Evolutionary conservation across 2,329 filamentous ascomycete species (phyloP).

Genomic region (Colletotrichum lini): DNA sequence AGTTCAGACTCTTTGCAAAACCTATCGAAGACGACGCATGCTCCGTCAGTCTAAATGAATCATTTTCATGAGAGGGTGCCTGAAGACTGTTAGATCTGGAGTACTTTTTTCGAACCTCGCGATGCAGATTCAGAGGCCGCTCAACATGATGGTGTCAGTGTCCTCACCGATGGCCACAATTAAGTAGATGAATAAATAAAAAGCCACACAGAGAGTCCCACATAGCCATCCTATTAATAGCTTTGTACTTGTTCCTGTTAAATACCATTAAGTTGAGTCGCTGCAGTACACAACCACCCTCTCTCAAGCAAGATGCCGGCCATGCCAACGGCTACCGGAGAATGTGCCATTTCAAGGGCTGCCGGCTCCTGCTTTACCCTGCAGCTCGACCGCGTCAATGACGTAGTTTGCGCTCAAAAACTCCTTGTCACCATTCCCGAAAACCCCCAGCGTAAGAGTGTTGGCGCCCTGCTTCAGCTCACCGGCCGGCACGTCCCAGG

Average conservation of each 20-base stretch:
- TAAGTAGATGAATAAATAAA: too few species aligned
- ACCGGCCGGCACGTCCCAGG: constrained; percentile 64
- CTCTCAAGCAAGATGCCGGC: background rate
- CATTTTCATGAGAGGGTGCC: fast-evolving
- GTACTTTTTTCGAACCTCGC: background rate
- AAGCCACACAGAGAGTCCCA: too few species aligned
- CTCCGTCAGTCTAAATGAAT: too few species aligned
- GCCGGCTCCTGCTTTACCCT: constrained; percentile 12
- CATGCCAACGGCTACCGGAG: background rate
- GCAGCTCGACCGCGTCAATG: constrained; percentile 39
- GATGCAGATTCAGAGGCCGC: too few species aligned
- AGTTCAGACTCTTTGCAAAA: background rate
- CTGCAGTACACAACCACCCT: background rate
- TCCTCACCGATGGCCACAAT: too few species aligned
- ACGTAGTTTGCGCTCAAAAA: constrained; percentile 64
- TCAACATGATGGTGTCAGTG: fast-evolving
- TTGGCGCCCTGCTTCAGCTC: constrained; percentile 66
- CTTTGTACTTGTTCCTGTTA: too few species aligned
- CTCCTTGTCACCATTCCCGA: constrained; percentile 62
- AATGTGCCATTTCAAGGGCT: background rate
- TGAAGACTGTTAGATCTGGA: background rate
- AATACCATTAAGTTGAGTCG: too few species aligned
- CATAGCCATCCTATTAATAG: too few species aligned
- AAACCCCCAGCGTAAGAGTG: constrained; percentile 67
- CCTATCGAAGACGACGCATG: background rate